Conservation (phyloP, 1,139 yeast genomes). For the Geotrichum carabidarum region DNA sequence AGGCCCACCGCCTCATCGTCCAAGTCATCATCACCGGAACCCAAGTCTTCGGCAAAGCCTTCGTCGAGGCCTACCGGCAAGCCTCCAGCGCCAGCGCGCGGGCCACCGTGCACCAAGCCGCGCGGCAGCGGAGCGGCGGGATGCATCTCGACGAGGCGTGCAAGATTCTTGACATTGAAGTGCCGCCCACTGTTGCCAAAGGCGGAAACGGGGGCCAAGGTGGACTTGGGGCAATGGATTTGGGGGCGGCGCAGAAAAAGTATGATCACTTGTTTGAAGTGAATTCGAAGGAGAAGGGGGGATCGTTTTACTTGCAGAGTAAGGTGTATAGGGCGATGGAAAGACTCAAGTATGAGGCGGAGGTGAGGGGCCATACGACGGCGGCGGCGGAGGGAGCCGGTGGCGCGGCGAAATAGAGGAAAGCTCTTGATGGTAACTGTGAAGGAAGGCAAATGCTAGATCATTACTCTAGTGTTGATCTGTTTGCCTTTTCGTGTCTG, state of each 20-base stretch:
- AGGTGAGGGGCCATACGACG: conserved; percentile 21
- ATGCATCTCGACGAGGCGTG: conserved; percentile 84
- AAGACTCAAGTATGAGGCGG: conserved; percentile 51
- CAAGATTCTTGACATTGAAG: conserved; percentile 83
- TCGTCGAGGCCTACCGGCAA: conserved; percentile 94
- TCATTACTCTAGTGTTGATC: background rate
- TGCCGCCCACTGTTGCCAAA: too few relatives aligned
- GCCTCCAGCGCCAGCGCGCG: conserved; percentile 85
- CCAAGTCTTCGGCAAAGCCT: conserved; percentile 91
- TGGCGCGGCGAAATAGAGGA: background rate
- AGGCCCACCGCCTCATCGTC: conserved; percentile 87
- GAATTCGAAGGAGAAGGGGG: conserved; percentile 89
- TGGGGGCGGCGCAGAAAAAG: conserved; percentile 65
- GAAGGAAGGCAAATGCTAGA: background rate
- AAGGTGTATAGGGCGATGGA: conserved; percentile 85
- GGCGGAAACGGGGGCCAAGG: too few relatives aligned
- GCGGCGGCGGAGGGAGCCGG: conserved; percentile 4
- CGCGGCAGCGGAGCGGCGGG: conserved; percentile 66
- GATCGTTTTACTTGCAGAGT: conserved; percentile 85
- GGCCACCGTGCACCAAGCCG: conserved; percentile 55
- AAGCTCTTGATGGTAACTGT: background rate
- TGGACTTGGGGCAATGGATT: too few relatives aligned
- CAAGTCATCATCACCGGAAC: conserved; percentile 93
- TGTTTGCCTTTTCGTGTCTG: background rate
- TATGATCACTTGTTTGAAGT: conserved; percentile 81